Evolutionary conservation across 768 basidiomycete genomes (phyloP).

Genomic region (Phaffia tasmanica): DNA sequence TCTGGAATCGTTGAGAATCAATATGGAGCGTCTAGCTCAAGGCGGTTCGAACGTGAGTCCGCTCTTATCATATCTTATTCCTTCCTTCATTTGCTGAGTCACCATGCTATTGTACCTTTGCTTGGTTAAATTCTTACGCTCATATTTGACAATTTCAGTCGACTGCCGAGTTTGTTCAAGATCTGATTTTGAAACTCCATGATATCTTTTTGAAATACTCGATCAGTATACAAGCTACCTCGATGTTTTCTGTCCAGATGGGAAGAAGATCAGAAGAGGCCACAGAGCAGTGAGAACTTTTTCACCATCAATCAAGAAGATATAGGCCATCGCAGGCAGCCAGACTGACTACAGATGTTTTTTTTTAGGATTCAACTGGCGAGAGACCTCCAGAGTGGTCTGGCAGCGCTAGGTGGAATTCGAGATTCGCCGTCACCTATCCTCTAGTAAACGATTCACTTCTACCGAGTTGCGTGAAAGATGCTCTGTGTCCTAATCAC

Average conservation of each 20-base stretch:
- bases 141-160: slow-evolving; percentile 10
- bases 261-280: slow-evolving; percentile 22
- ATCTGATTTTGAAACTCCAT: slow-evolving; percentile 21
- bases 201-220: slow-evolving; percentile 11
- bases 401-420: slow-evolving; percentile 7
- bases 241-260: slow-evolving; percentile 19
- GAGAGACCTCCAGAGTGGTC: slow-evolving; percentile 7
- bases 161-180: slow-evolving; percentile 21
- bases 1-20: slow-evolving; percentile 21
- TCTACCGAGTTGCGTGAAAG: no score
- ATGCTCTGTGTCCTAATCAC: no score
- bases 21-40: slow-evolving; percentile 16
- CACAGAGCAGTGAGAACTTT: not conserved
- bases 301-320: no score
- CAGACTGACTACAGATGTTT: no score
- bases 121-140: no score
- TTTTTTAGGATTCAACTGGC: slow-evolving; percentile 3
- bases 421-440: not conserved
- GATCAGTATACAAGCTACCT: slow-evolving; percentile 19
- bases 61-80: not conserved
- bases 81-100: not conserved
- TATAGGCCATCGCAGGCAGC: no score
- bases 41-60: slow-evolving; percentile 17
- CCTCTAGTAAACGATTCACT: not conserved
- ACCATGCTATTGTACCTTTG: no score